These are phyloP conservation scores for Lepidium sativum DNA, from an alignment of 345 rosid genomes.

Conservation along the genomic window DNA sequence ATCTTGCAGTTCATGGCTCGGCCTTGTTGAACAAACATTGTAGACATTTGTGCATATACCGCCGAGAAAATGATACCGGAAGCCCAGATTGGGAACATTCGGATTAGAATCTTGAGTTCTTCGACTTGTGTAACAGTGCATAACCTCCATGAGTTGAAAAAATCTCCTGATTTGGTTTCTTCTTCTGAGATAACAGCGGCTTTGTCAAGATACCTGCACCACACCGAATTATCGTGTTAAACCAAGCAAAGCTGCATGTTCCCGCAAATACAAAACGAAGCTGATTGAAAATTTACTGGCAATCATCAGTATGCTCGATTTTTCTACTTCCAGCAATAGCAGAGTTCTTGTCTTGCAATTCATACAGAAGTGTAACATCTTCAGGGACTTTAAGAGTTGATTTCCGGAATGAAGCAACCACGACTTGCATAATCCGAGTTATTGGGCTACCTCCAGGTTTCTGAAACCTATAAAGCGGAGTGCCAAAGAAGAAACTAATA, in stretches of 20 bases:
- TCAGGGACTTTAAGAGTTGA: constrained; percentile 45
- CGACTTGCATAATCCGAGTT: constrained; percentile 74
- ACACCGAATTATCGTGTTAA: not conserved
- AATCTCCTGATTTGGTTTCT: constrained; percentile 49
- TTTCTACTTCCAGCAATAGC: constrained; percentile 73
- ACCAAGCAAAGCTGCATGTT: not conserved
- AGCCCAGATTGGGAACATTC: constrained; percentile 96
- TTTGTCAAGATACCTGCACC: constrained; percentile 81
- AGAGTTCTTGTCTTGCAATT: constrained; percentile 60
- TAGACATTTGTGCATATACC: constrained; percentile 80
- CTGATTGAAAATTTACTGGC: constrained; percentile 28
- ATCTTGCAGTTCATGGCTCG: constrained; percentile 71
- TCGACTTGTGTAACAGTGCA: constrained; percentile 95
- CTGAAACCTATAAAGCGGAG: constrained; percentile 82
- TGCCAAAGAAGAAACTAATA: constrained; percentile 78
- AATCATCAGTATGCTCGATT: constrained; percentile 61
- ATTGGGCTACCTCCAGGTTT: constrained; percentile 90
- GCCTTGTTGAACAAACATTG: constrained; percentile 94
- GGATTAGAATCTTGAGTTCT: constrained; percentile 80
- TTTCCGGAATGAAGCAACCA: constrained; percentile 73
- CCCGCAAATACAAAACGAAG: not conserved
- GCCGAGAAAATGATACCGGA: constrained; percentile 80
- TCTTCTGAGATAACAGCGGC: constrained; percentile 67
- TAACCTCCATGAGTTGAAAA: constrained; percentile 61
- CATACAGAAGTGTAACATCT: constrained; percentile 56